Evolutionary conservation across 2,329 filamentous ascomycete genomes (phyloP).

Genomic region (Rachicladosporium sp.): DNA sequence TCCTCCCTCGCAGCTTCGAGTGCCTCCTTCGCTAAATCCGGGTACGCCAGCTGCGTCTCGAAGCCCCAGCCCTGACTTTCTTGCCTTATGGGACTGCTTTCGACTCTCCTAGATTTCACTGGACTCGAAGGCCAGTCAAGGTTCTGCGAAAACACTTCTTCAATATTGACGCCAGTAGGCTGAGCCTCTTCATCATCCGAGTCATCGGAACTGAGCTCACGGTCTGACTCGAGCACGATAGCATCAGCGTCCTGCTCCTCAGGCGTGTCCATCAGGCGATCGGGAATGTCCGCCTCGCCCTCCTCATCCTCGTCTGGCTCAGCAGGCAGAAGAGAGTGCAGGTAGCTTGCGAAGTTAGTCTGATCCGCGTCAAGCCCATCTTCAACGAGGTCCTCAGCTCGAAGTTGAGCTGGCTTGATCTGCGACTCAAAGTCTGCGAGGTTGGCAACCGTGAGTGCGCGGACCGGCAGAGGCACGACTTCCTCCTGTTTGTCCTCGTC

Average conservation of each 20-base stretch:
- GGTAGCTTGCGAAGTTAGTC: constrained; percentile 11
- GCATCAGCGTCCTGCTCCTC: background rate
- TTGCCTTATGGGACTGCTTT: too few species aligned
- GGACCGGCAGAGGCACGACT: background rate
- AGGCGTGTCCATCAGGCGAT: constrained; percentile 1
- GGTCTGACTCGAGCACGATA: background rate
- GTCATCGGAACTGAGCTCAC: background rate
- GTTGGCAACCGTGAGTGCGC: background rate
- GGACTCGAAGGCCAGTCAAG: too few species aligned
- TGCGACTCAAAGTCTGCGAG: background rate
- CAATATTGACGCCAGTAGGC: too few species aligned
- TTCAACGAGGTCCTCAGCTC: background rate
- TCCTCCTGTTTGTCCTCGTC: too few species aligned
- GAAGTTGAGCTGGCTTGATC: background rate
- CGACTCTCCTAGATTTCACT: too few species aligned
- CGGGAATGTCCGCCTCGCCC: constrained; percentile 1
- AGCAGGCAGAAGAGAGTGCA: constrained; percentile 9
- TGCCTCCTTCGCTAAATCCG: too few species aligned
- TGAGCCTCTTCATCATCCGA: background rate
- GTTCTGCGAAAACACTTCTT: too few species aligned
- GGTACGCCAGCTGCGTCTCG: too few species aligned
- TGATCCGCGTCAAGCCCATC: constrained; percentile 5
- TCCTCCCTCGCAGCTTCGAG: too few species aligned
- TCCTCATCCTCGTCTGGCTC: constrained; percentile 2
- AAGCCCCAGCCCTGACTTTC: too few species aligned